Evolutionary conservation across 306 rosid species (phyloP), one percentile per base, ranked within the genome.

Genomic region (Elaeagnus macrophylla): DNA sequence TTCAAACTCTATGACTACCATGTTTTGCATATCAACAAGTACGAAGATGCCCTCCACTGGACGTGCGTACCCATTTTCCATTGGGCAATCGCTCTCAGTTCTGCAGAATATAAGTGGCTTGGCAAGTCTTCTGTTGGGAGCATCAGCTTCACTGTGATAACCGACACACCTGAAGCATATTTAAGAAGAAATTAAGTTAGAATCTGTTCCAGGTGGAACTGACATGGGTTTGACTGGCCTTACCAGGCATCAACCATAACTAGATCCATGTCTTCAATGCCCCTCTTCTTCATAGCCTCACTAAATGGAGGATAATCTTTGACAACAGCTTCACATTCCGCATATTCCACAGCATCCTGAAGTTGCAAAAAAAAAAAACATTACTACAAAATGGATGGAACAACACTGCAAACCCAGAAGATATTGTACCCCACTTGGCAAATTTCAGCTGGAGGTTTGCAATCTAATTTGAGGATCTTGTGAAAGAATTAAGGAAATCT

Each of bases 1-100:
- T 60, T 89, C 97, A 75, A 89, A 85, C 69, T 89, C 86, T 69
- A 85, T 51, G 57, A 89, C 89, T 59, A 72, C 74, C 95, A 89
- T 89, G 74, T 83, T 89, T 75, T 80, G 97, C 95, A 89, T 78
- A 73, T 85, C 97, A 62, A 89, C 93, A 53, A 89, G 88, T 36
- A 85, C 76, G 71, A 59, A 56, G 60, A 85, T 78, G 53, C 97
- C 97, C 76, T 89, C 97, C 53, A 89, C 86, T 54, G 97, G 97
- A 67, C 95, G 89, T 12, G 97, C 95, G 17, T 89, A 89, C 52
- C 97, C 97, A 72, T 89, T 89, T 72, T 89, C 97, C 95, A 89
- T 85, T 17, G 97, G 97, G 45, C 97, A 82, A 73, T 89, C 97
- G 51, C 97, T 89, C 83, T 88, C 97, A 52, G 83, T 78, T 76